Conservation (phyloP, 75 land plant species). For the Adiantum capillusveneris region DNA sequence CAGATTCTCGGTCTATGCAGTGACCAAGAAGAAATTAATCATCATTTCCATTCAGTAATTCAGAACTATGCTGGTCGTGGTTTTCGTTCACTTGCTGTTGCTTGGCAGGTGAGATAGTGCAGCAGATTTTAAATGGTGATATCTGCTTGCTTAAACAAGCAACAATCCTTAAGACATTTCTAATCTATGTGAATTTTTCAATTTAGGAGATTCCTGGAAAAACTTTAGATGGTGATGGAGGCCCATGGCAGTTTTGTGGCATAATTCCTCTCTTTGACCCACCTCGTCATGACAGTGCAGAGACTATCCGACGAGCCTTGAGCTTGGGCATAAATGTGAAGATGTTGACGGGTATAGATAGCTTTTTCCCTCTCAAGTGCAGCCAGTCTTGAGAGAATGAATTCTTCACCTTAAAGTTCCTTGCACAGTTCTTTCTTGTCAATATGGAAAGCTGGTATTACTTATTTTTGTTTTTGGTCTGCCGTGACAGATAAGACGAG, state of each 20-base stretch:
- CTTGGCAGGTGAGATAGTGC: slow-evolving; percentile 38
- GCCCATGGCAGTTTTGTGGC: slow-evolving; percentile 76
- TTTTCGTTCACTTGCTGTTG: slow-evolving; percentile 75
- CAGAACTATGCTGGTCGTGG: slow-evolving; percentile 73
- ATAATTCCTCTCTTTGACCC: slow-evolving; percentile 83
- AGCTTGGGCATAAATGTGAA: slow-evolving; percentile 77
- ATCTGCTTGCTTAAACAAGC: too few species aligned
- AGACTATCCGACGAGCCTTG: slow-evolving; percentile 77
- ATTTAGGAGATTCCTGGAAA: slow-evolving; percentile 45
- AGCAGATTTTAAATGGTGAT: not conserved
- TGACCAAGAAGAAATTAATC: slow-evolving; percentile 38
- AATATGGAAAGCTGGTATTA: too few species aligned
- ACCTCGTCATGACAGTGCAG: slow-evolving; percentile 90
- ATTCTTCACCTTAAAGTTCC: too few species aligned
- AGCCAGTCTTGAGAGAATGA: too few species aligned
- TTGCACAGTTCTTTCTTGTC: too few species aligned
- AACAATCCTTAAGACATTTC: too few species aligned
- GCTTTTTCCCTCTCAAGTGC: too few species aligned
- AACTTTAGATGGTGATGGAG: slow-evolving; percentile 50
- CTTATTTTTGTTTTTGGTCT: too few species aligned
- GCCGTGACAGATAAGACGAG: too few species aligned
- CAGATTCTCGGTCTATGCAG: slow-evolving; percentile 61
- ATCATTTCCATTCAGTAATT: slow-evolving; percentile 45
- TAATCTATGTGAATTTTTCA: not conserved
- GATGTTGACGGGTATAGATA: slow-evolving; percentile 72